A percentile compares a stretch with the other conserved stretches of the same genome.
Evolutionary conservation across 164 flowering plant genomes (phyloP).

Genomic region (Amborella trichopoda): DNA sequence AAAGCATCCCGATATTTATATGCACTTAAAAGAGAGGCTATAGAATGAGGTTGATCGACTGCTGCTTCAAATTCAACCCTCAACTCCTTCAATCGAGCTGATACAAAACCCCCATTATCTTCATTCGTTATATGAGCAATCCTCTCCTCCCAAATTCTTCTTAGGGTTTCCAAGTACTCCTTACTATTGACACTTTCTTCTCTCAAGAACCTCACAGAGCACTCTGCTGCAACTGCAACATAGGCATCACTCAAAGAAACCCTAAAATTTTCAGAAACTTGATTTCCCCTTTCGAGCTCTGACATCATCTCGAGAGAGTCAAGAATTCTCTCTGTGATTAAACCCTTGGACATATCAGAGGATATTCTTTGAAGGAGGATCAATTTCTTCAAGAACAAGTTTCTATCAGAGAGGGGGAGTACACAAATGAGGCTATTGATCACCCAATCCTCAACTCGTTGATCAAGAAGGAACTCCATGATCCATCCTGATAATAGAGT

Average conservation of each 20-base stretch:
- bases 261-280: conserved; percentile 8
- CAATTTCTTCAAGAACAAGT: conserved; percentile 20
- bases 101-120: conserved; percentile 20
- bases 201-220: conserved; percentile 27
- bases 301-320: conserved; percentile 30
- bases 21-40: conserved; percentile 2
- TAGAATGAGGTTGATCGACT: conserved; percentile 15
- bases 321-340: conserved; percentile 30
- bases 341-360: conserved; percentile 16
- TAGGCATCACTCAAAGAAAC: conserved; percentile 36
- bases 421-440: conserved; percentile 10
- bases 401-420: conserved; percentile 23
- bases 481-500: conserved; percentile 44
- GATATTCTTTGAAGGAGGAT: conserved; percentile 30
- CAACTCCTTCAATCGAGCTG: conserved; percentile 22
- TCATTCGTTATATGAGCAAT: conserved; percentile 20
- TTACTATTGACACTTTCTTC: conserved; percentile 5
- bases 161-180: conserved; percentile 29
- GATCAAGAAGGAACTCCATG: conserved; percentile 42
- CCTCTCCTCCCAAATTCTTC: conserved; percentile 48
- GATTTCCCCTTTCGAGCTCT: conserved; percentile 18
- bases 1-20: conserved; percentile 28
- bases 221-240: conserved; percentile 42
- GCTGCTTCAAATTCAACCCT: conserved; percentile 37
- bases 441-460: conserved; percentile 16